A percentile compares a stretch with the other conserved stretches of the same genome.
These are phyloP conservation scores for Penstemon newberryi DNA, from an alignment of 257 asterid genomes.

Conservation along the genomic window DNA sequence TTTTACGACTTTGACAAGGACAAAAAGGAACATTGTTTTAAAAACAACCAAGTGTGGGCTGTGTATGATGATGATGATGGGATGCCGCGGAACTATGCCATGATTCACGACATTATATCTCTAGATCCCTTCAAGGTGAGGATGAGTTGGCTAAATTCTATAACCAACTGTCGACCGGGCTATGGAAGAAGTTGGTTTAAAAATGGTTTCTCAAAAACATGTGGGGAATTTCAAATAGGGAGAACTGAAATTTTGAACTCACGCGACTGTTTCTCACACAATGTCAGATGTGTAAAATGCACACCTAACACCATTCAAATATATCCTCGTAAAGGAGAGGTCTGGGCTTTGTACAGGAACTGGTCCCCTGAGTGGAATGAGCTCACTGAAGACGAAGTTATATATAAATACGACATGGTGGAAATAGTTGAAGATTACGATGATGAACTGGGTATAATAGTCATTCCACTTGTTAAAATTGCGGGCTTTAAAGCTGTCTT, in stretches of 20 bases:
- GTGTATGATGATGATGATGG: constrained; percentile 70
- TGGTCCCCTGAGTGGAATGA: constrained; percentile 79
- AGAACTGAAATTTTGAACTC: constrained; percentile 41
- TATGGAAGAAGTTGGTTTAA: constrained; percentile 40
- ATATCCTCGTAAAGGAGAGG: constrained; percentile 62
- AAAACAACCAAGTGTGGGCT: constrained; percentile 70
- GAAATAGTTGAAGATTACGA: constrained; percentile 68
- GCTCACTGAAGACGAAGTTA: constrained; percentile 50
- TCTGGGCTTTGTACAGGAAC: constrained; percentile 77
- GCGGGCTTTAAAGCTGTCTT: constrained; percentile 65
- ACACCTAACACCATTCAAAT: constrained; percentile 45
- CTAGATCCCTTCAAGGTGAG: constrained; percentile 54
- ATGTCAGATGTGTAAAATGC: constrained; percentile 43
- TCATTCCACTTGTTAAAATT: constrained; percentile 62
- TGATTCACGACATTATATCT: constrained; percentile 60
- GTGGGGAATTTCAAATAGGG: constrained; percentile 56
- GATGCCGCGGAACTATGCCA: constrained; percentile 70
- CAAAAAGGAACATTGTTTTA: constrained; percentile 48
- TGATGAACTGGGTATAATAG: constrained; percentile 57
- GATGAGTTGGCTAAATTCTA: constrained; percentile 57
- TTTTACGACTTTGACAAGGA: constrained; percentile 56
- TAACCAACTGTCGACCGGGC: constrained; percentile 36
- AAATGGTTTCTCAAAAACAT: constrained; percentile 50
- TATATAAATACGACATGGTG: constrained; percentile 58
- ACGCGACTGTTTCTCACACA: constrained; percentile 59